A percentile compares a stretch with the other conserved stretches of the same genome.
phyloP scores from a whole-genome alignment of 768 basidiomycete species.

The Pisolithus microcarpus region DNA sequence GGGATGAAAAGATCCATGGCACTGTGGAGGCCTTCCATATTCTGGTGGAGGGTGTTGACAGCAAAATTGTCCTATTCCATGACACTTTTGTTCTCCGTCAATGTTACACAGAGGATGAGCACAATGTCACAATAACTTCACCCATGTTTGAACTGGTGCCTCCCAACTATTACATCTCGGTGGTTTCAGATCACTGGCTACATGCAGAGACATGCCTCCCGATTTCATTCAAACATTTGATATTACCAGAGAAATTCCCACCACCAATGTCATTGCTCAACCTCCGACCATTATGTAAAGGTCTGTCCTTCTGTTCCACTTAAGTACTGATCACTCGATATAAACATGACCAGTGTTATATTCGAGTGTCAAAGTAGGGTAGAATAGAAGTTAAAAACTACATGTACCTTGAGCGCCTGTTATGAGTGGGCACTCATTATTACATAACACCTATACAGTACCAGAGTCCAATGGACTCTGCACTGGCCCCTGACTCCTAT shows the following conservation, averaged over 20 bases:
- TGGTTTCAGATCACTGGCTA: constrained; percentile 93
- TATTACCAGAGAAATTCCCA: constrained; percentile 96
- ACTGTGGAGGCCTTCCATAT: constrained; percentile 87
- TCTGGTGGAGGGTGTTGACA: constrained; percentile 92
- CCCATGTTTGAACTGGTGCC: constrained; percentile 97
- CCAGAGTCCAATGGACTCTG: too few relatives aligned
- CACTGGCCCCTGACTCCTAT: too few relatives aligned
- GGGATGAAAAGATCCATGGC: constrained; percentile 94
- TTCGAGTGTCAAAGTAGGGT: too few relatives aligned
- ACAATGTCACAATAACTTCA: constrained; percentile 89
- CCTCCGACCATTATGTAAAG: constrained; percentile 78
- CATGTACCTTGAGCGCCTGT: too few relatives aligned
- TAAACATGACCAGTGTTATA: too few relatives aligned
- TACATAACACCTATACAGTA: too few relatives aligned
- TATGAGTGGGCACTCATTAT: too few relatives aligned
- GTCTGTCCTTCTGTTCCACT: too few relatives aligned
- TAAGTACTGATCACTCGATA: too few relatives aligned
- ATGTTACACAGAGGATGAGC: constrained; percentile 87
- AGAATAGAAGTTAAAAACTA: too few relatives aligned
- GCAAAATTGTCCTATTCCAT: constrained; percentile 92
- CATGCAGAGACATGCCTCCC: constrained; percentile 93
- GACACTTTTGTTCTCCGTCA: constrained; percentile 90
- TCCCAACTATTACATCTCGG: constrained; percentile 95
- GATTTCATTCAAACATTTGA: constrained; percentile 96
- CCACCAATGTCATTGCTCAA: constrained; percentile 88